Evolutionary conservation across 495 filamentous ascomycete species (phyloP).

Genomic region (Podospora didyma): DNA sequence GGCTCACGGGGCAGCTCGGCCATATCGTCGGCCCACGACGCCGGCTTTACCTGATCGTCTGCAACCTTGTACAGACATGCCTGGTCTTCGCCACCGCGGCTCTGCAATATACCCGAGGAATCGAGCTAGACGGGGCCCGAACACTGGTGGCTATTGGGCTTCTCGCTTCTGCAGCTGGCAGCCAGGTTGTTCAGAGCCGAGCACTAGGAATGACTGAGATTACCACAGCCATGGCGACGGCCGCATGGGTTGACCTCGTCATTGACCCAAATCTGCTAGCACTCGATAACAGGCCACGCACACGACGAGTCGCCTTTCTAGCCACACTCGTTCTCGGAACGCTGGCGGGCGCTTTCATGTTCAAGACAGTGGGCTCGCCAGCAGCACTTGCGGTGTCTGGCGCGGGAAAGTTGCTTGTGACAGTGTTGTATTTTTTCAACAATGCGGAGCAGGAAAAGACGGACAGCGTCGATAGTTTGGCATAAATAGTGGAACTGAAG

Average conservation of each 20-base stretch:
- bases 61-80: slow-evolving; percentile 49
- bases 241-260: slow-evolving; percentile 58
- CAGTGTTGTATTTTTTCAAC: slow-evolving; percentile 43
- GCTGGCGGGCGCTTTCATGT: slow-evolving; percentile 50
- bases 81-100: slow-evolving; percentile 51
- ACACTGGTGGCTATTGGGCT: slow-evolving; percentile 45
- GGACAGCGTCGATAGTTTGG: slow-evolving; percentile 18
- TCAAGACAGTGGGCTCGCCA: slow-evolving; percentile 36
- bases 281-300: slow-evolving; percentile 45
- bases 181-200: slow-evolving; percentile 55
- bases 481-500: background rate
- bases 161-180: slow-evolving; percentile 54
- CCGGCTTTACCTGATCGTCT: slow-evolving; percentile 49
- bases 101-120: slow-evolving; percentile 39
- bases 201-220: slow-evolving; percentile 57
- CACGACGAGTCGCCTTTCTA: slow-evolving; percentile 51
- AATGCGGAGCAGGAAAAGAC: slow-evolving; percentile 29
- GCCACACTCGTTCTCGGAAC: slow-evolving; percentile 45
- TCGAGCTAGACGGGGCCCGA: slow-evolving; percentile 24
- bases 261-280: slow-evolving; percentile 48
- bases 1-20: slow-evolving; percentile 53
- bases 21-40: slow-evolving; percentile 47
- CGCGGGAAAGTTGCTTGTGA: slow-evolving; percentile 42
- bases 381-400: slow-evolving; percentile 39
- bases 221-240: slow-evolving; percentile 64